Evolutionary conservation across 73 alveolate species (phyloP).

Genomic region (Symbiodinium natans): DNA sequence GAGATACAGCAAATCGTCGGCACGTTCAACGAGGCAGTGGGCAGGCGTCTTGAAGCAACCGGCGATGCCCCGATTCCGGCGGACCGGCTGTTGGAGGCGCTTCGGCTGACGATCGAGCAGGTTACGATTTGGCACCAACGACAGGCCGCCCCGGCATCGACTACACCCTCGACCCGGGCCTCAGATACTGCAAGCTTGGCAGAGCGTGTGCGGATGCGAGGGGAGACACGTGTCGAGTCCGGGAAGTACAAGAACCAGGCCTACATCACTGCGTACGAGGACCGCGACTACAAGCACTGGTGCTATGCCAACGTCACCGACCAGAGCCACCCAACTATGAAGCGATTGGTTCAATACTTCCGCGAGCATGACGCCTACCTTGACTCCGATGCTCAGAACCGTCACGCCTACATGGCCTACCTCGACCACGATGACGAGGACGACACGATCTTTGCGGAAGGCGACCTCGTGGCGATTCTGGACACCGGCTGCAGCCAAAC

Average conservation of each 20-base stretch:
- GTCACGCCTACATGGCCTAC: neutral
- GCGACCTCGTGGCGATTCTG: conserved; percentile 4
- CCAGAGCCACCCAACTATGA: neutral
- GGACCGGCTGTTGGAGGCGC: neutral
- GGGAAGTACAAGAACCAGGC: neutral
- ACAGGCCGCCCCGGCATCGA: neutral
- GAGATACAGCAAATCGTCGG: neutral
- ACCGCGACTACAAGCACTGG: neutral
- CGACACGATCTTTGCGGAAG: neutral
- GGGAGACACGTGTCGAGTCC: neutral
- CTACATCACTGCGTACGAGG: neutral
- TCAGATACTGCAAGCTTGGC: neutral
- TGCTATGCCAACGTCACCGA: neutral
- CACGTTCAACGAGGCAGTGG: neutral
- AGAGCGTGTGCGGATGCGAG: neutral
- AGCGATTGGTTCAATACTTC: neutral
- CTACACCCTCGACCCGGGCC: neutral
- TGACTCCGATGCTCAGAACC: neutral
- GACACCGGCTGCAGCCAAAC: conserved; percentile 5
- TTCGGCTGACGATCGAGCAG: neutral
- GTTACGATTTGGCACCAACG: neutral
- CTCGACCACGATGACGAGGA: neutral
- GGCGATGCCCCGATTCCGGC: neutral
- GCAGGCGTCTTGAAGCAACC: neutral
- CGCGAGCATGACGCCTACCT: neutral